Evolutionary conservation across 768 basidiomycete genomes (phyloP), one percentile per base, ranked within the genome.

Genomic region (Russula sp.): DNA sequence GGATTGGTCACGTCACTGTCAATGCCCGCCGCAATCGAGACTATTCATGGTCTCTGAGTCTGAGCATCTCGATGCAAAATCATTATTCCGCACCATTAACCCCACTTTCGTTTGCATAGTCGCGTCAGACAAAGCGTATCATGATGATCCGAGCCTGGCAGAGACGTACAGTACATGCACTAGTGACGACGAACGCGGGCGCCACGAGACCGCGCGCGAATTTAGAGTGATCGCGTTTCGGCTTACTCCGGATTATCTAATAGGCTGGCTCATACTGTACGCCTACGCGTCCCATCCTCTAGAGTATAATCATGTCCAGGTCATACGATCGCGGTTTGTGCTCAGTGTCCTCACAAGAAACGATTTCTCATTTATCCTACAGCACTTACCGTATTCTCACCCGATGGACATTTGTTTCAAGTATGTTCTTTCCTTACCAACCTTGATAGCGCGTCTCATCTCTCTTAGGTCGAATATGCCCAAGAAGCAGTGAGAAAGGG

Each of bases 331-430:
- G 94, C 85, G 94, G 94, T 94, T 73, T 53, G 80, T 65, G 40
- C n/a, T 36, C 32, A n/a, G 61, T 2, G 20, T 32, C 7, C 2
- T 16, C 40, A 34, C 40, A n/a, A 34, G 11, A 24, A 34, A 22
- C 8, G 48, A 48, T 20, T 62, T 53, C 62, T 42, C 30, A 44
- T 67, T 65, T n/a, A 42, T 32, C 57, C 18, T 14, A 36, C 52
- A 97, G 95, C 95, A 53, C 87, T 98, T 68, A 98, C 96, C 68
- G 94, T 96, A 73, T 96, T 97, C 82, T 97, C 94, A 49, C 96
- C 96, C 64, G 97, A 98, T 80, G 97, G 97, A 20, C 97, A 99
- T 80, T 81, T 99, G 71, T 97, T 98, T 83, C 94, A 98, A 84
- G 94, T 92, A 69, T 34, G 57, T 62, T 11, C 51, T 22, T 51